These are phyloP conservation scores for Fusarium newnesense DNA, from an alignment of 2,329 filamentous ascomycete species.

Conservation along the genomic window DNA sequence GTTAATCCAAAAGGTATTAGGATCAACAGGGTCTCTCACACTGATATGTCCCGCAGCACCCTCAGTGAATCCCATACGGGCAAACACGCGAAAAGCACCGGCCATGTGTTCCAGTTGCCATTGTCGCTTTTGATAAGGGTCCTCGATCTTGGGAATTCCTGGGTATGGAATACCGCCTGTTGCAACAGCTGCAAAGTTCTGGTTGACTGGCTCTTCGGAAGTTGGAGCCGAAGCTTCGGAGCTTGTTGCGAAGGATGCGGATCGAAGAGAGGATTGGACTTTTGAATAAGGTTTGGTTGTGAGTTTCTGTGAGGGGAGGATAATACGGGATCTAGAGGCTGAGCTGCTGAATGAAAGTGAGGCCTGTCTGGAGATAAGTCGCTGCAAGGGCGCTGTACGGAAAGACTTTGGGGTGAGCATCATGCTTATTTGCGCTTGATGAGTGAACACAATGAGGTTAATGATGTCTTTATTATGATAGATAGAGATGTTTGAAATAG, in stretches of 20 bases:
- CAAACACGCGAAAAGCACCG: constrained; percentile 60
- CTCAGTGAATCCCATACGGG: constrained; percentile 62
- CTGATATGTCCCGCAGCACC: constrained; percentile 73
- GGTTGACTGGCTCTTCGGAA: constrained; percentile 21
- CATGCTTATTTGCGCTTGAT: not conserved
- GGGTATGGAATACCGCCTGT: constrained; percentile 51
- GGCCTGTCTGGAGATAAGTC: constrained; percentile 12
- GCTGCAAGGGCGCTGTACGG: constrained; percentile 21
- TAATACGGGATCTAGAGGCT: not conserved
- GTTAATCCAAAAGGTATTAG: constrained; percentile 73
- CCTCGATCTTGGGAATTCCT: constrained; percentile 66
- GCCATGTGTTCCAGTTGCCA: constrained; percentile 57
- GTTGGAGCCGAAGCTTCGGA: constrained; percentile 15
- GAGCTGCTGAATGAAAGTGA: constrained; percentile 29
- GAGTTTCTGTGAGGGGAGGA: not conserved
- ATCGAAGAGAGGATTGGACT: not conserved
- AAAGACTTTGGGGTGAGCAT: constrained; percentile 29
- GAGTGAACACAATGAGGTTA: not conserved
- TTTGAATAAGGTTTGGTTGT: constrained; percentile 2
- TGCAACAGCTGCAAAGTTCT: constrained; percentile 42
- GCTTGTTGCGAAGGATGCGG: constrained; percentile 35
- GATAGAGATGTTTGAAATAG: not conserved
- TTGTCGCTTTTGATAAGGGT: constrained; percentile 53
- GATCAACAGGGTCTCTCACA: constrained; percentile 69
- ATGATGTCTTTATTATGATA: not conserved